A percentile compares a stretch with the other conserved stretches of the same genome.
Conservation (phyloP, 768 basidiomycete species). For the Cystofilobasidium macerans region DNA sequence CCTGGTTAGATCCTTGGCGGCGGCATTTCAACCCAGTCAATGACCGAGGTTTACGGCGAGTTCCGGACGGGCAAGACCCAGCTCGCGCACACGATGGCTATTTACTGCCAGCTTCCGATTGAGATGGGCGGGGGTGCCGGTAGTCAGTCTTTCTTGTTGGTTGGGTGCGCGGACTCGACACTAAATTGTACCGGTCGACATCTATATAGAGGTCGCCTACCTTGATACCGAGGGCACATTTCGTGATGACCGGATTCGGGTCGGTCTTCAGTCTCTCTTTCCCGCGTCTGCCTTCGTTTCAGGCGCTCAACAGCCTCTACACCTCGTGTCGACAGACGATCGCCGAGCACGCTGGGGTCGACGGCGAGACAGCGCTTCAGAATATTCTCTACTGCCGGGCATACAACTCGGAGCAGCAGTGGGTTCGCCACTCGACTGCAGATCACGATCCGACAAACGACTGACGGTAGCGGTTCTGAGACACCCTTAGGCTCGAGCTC, state of each 20-base stretch:
- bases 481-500: conserved; percentile 6
- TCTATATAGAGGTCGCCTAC: conserved; percentile 16
- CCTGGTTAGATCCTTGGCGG: conserved; percentile 8
- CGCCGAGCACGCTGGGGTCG: conserved; percentile 23
- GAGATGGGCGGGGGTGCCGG: conserved; percentile 26
- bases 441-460: conserved; percentile 24
- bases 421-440: conserved; percentile 14
- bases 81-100: conserved; percentile 18
- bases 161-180: background rate
- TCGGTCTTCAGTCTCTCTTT: background rate
- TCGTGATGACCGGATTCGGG: conserved; percentile 22
- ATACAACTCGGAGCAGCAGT: conserved; percentile 10
- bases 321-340: conserved; percentile 15
- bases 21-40: conserved; percentile 23
- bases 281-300: background rate
- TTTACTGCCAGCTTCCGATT: conserved; percentile 24
- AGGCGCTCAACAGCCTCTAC: background rate
- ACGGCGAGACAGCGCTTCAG: conserved; percentile 12
- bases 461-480: background rate
- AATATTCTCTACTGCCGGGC: background rate
- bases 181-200: background rate
- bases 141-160: conserved; percentile 1
- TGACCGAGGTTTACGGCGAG: conserved; percentile 26
- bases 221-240: conserved; percentile 27
- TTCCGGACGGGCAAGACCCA: conserved; percentile 25